These are phyloP conservation scores for Trichosanthes truncata DNA, from an alignment of 306 rosid genomes.

Conservation along the genomic window DNA sequence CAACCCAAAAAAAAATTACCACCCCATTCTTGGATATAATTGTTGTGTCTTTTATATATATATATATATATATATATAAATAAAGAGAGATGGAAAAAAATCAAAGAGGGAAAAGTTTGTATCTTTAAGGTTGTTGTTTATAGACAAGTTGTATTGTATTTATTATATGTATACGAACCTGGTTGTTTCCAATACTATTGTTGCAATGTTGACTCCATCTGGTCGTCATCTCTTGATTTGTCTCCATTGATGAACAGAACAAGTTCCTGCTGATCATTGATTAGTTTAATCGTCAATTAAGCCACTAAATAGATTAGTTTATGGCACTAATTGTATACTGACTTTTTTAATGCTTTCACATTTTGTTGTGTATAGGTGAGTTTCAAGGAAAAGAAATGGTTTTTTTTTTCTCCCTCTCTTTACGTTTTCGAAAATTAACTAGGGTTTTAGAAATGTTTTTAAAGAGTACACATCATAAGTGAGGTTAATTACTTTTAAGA, in stretches of 20 bases:
- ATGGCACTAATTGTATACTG: background rate
- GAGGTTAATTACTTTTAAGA: too few species aligned
- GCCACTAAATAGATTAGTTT: background rate
- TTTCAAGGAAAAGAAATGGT: background rate
- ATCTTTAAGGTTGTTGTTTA: background rate
- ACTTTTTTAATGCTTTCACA: background rate
- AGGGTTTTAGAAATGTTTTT: background rate
- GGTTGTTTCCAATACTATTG: slow-evolving; percentile 1
- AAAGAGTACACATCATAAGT: background rate
- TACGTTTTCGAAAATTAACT: background rate
- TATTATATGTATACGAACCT: slow-evolving; percentile 25
- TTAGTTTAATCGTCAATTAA: slow-evolving; percentile 1
- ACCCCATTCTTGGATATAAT: background rate
- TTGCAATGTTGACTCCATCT: slow-evolving; percentile 11
- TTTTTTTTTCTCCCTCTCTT: too few species aligned
- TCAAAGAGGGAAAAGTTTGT: background rate
- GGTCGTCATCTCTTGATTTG: slow-evolving; percentile 27
- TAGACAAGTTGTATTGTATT: background rate
- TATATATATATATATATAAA: too few species aligned
- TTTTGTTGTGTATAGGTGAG: background rate
- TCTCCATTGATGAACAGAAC: slow-evolving; percentile 37
- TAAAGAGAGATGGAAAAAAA: background rate
- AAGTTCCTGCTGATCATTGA: slow-evolving; percentile 21
- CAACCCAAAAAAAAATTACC: background rate
- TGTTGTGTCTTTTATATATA: too few species aligned